Conservation (phyloP, 495 filamentous ascomycete genomes). For the Penicillium maclennaniae region DNA sequence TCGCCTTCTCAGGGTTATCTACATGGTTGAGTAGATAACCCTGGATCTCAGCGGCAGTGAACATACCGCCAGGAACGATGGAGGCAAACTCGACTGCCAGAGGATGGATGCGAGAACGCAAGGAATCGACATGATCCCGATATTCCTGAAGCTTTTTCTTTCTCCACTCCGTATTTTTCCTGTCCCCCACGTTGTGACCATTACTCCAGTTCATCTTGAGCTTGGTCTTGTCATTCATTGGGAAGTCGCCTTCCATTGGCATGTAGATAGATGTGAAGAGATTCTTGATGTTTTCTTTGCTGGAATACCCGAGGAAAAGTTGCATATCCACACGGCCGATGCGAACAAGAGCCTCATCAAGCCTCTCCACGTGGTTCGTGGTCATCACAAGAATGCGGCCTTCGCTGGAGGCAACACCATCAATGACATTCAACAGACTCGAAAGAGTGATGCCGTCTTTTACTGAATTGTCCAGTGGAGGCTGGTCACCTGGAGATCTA, state of each 20-base stretch:
- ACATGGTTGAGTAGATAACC: constrained; percentile 70
- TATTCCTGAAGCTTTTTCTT: constrained; percentile 1
- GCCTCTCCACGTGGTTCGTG: constrained; percentile 72
- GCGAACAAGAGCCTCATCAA: constrained; percentile 72
- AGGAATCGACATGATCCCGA: constrained; percentile 3
- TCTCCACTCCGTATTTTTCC: neutral
- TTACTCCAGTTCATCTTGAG: neutral
- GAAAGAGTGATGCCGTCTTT: constrained; percentile 56
- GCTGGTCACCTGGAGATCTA: neutral
- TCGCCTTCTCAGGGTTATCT: constrained; percentile 55
- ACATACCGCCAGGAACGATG: constrained; percentile 57
- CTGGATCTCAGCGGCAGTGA: constrained; percentile 76
- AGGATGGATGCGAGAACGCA: constrained; percentile 27
- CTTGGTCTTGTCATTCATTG: constrained; percentile 4
- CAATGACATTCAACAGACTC: constrained; percentile 73
- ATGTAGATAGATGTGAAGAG: constrained; percentile 71
- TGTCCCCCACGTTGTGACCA: neutral
- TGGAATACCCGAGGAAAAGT: constrained; percentile 65
- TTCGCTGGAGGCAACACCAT: constrained; percentile 74
- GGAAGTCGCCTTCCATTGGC: constrained; percentile 26
- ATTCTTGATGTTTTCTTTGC: constrained; percentile 55
- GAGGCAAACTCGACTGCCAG: constrained; percentile 57
- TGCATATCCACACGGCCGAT: constrained; percentile 76
- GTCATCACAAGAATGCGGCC: constrained; percentile 82
- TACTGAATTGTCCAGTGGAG: constrained; percentile 9